Evolutionary conservation across 1,284 basidiomycete genomes (phyloP).

Genomic region (Ceratobasidium sp.): DNA sequence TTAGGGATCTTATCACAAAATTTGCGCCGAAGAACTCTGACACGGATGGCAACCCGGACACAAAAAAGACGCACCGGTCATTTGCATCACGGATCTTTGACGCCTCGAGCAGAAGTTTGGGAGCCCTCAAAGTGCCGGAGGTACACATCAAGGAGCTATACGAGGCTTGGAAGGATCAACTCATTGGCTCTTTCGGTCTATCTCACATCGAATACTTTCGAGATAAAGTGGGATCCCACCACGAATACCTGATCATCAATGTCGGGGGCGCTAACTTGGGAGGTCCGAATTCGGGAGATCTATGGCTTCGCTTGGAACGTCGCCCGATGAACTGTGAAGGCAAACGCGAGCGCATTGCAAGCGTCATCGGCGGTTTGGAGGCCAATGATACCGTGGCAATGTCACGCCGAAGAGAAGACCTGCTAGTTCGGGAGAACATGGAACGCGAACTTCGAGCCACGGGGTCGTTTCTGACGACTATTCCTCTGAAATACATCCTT

Average conservation of each 20-base stretch:
- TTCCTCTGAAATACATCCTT: slow-evolving; percentile 2
- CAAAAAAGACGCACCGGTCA: neutral
- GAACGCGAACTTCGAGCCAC: slow-evolving; percentile 3
- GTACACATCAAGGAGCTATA: slow-evolving; percentile 2
- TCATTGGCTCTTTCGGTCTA: neutral
- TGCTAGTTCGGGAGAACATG: neutral
- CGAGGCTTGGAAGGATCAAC: neutral
- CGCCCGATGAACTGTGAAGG: neutral
- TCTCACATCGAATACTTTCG: slow-evolving; percentile 13
- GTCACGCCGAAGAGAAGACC: neutral
- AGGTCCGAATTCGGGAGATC: neutral
- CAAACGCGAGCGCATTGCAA: neutral
- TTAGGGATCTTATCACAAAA: neutral
- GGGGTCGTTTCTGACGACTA: neutral
- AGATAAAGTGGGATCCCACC: neutral
- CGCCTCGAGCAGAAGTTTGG: neutral
- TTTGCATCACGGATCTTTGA: neutral
- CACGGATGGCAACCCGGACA: no score
- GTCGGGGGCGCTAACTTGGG: neutral
- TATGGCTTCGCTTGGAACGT: slow-evolving; percentile 23
- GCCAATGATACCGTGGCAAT: slow-evolving; percentile 14
- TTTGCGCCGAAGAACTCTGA: neutral
- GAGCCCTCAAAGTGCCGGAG: slow-evolving; percentile 5
- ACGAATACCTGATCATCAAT: slow-evolving; percentile 14
- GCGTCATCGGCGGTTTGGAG: neutral